phyloP scores from a whole-genome alignment of 495 filamentous ascomycete genomes.

The Xanthoparmelia taractica region DNA sequence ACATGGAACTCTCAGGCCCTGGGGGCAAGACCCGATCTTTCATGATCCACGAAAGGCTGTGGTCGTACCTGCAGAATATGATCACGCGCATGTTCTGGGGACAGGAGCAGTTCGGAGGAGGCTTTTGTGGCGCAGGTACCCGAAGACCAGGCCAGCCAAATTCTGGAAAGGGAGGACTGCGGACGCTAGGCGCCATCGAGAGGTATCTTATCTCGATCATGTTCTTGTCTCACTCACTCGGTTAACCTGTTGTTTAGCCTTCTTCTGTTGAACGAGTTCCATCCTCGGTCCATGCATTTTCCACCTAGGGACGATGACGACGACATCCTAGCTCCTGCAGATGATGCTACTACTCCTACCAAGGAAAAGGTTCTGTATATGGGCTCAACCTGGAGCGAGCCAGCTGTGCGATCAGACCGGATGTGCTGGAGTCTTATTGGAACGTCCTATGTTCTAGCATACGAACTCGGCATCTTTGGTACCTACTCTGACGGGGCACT shows the following conservation, averaged over 20 bases:
- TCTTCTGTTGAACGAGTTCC: slow-evolving; percentile 93
- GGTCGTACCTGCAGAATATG: slow-evolving; percentile 88
- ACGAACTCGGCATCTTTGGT: slow-evolving; percentile 93
- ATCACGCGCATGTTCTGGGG: slow-evolving; percentile 92
- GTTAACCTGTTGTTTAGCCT: slow-evolving; percentile 36
- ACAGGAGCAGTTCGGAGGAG: slow-evolving; percentile 86
- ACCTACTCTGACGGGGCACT: slow-evolving; percentile 32
- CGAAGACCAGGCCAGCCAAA: slow-evolving; percentile 43
- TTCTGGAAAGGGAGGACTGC: slow-evolving; percentile 62
- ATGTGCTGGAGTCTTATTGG: slow-evolving; percentile 99
- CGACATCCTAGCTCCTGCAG: slow-evolving; percentile 46
- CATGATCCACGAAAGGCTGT: slow-evolving; percentile 92
- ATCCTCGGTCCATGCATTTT: slow-evolving; percentile 90
- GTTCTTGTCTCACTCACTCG: background rate
- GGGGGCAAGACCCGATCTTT: slow-evolving; percentile 77
- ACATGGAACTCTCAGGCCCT: slow-evolving; percentile 67
- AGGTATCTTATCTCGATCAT: slow-evolving; percentile 27
- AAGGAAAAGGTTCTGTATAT: slow-evolving; percentile 4
- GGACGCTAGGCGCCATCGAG: slow-evolving; percentile 89
- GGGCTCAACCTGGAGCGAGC: slow-evolving; percentile 66
- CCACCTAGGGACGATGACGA: slow-evolving; percentile 77
- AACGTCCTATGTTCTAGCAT: slow-evolving; percentile 78
- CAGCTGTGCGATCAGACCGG: slow-evolving; percentile 89
- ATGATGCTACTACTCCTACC: slow-evolving; percentile 32
- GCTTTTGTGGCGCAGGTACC: slow-evolving; percentile 69